Base-by-base conservation (phyloP, 2,329 filamentous ascomycete genomes). In the Cladosporium sp. region DNA sequence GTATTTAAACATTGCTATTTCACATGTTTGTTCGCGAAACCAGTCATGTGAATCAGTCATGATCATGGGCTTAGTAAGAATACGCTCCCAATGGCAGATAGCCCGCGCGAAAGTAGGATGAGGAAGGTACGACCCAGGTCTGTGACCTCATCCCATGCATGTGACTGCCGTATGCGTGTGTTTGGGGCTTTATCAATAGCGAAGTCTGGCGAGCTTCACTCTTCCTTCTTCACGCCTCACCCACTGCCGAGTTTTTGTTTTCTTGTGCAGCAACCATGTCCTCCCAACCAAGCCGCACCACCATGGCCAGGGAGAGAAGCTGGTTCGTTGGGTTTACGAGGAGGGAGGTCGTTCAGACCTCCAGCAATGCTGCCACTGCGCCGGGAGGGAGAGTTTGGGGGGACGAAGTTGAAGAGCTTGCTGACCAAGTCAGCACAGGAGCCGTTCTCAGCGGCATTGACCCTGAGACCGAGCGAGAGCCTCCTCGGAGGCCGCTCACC, bases 401-500 rank as follows among this genome's bases (percentile, higher is more conserved):
- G 13, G 12, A n/a, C 15, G 35, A 15, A 11, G 13, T 19, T 13
- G 45, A 30, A 13, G 18, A 7, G 19, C 36, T 40, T 13, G 36
- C 45, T 48, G 16, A 48, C 36, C 16, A 32, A 30, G 25, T 50
- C 29, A 13, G 32, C n/a, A 15, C 27, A 43, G 39, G 38, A 13
- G 33, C 45, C 4, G 27, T 45, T 47, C 35, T 60, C 46, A 52
- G 53, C 43, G 54, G 36, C 29, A 52, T 50, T 16, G 62, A 66
- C 43, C 58, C 59, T 12, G 55, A 59, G 8, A 35, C 54, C 36
- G 63, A 63, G 51, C 57, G 64, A 46, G 57, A 64, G 33, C 59
- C 63, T 20, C 64, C 63, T 19, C 36, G 54, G 38, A 47, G 51
- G 33, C 46, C 63, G 5, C 64, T 60, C 7, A 50, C 55, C 2